Base-by-base conservation (phyloP, 306 rosid species). In the Glycine latifolia region DNA sequence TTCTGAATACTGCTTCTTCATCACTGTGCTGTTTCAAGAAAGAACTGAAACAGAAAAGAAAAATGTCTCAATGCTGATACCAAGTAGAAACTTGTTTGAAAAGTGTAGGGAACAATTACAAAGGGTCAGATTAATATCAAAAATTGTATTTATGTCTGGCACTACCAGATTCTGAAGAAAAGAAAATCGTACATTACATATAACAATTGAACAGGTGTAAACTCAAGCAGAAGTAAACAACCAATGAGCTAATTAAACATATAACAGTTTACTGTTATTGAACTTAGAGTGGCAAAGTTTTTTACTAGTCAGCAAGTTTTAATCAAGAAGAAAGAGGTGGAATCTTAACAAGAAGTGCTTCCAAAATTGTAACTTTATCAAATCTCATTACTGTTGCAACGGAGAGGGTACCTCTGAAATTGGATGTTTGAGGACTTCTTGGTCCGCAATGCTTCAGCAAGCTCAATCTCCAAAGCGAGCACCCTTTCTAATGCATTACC, bases 401-500 rank as follows among this genome's bases (percentile, higher is more conserved):
- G 60, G 54, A 81, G 79, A 26, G 31, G 59, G 78, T 93, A 96
- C 99, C 99, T 96, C 83, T 96, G 97, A 84, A 93, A 92, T 76
- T 92, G 94, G 79, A 88, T 17, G 84, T 76, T 86, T 37, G 97
- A 82, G 81, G 87, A 88, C 87, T 92, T 94, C 89, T 92, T 93
- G 80, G 90, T 85, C 88, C 86, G 96, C 87, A 96, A 88, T 7
- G 97, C 86, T 87, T 91, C 97, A 37, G 98, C 99, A 60, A 96
- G 98, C 84, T 96, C 98, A 55, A 93, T 87, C 88, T 93, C 99
- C 84, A 96, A 85, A 77, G 99, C 97, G 69, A 96, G 97, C 52
- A 93, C 98, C 81, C 98, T 89, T 86, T 96, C 99, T 70, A 96
- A 79, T 55, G 99, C 94, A 89, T 92, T 93, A 76, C 99, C 97